Evolutionary conservation across 1,284 basidiomycete genomes (phyloP).

Genomic region (Sutorius eximius): DNA sequence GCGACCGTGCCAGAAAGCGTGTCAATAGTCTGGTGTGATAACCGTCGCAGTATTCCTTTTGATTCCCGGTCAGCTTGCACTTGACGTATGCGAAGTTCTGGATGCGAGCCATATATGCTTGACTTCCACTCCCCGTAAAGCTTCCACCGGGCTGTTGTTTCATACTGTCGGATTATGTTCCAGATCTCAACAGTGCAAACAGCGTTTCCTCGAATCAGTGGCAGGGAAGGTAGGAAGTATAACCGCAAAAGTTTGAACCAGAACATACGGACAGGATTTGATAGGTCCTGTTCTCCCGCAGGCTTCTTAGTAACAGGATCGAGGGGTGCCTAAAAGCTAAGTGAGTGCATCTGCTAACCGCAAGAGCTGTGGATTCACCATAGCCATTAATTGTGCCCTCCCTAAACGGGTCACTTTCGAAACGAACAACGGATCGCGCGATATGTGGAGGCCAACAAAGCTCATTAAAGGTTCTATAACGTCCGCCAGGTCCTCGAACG

Average conservation of each 20-base stretch:
- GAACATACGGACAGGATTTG: constrained; percentile 58
- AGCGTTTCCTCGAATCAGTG: constrained; percentile 83
- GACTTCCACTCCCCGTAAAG: constrained; percentile 97
- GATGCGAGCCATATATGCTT: constrained; percentile 65
- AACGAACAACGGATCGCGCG: constrained; percentile 66
- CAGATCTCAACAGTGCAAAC: constrained; percentile 87
- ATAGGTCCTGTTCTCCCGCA: constrained; percentile 49
- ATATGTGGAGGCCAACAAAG: constrained; percentile 75
- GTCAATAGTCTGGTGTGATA: constrained; percentile 83
- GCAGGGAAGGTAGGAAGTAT: constrained; percentile 85
- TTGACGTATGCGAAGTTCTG: constrained; percentile 70
- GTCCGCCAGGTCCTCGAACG: constrained; percentile 67
- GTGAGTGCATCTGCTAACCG: constrained; percentile 17
- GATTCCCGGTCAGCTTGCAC: constrained; percentile 76
- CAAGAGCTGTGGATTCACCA: constrained; percentile 41
- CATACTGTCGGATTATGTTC: constrained; percentile 79
- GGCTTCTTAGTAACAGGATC: constrained; percentile 59
- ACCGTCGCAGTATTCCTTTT: constrained; percentile 77
- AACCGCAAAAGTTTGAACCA: constrained; percentile 85
- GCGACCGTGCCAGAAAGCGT: constrained; percentile 86
- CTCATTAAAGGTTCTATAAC: constrained; percentile 75
- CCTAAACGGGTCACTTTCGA: constrained; percentile 63
- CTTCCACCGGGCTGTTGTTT: constrained; percentile 79
- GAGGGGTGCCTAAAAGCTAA: constrained; percentile 41
- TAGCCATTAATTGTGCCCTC: constrained; percentile 45